phyloP scores from a whole-genome alignment of 768 basidiomycete species.

The Mycena latifolia region DNA sequence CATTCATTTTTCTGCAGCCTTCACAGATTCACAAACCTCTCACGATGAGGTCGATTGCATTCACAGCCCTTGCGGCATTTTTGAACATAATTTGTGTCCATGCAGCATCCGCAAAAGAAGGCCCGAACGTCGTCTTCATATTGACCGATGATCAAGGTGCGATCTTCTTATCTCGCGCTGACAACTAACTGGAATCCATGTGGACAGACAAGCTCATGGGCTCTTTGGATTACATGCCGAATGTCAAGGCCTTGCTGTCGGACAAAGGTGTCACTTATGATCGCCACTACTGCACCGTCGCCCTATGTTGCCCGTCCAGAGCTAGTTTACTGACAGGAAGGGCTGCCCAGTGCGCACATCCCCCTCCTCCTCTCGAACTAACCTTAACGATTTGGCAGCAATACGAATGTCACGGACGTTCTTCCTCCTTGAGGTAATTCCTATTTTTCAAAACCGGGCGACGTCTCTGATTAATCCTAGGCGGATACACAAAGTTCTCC shows the following conservation, averaged over 20 bases:
- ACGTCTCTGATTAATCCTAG: not conserved
- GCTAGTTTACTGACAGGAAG: constrained; percentile 4
- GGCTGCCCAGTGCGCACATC: constrained; percentile 2
- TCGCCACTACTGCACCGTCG: no score
- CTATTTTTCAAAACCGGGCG: not conserved
- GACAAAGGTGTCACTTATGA: not conserved
- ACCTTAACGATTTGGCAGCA: not conserved
- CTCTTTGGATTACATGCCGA: not conserved
- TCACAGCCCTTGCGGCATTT: not conserved
- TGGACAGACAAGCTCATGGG: not conserved
- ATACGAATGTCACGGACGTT: constrained; percentile 7
- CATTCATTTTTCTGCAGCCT: no score
- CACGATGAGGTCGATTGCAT: not conserved
- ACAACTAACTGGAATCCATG: not conserved
- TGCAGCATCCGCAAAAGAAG: no score
- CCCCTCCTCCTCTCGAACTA: not conserved
- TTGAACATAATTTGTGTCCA: not conserved
- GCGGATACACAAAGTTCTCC: constrained; percentile 3
- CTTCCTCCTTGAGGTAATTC: not conserved
- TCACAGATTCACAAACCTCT: not conserved
- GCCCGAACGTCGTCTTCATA: not conserved
- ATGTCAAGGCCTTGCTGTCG: not conserved
- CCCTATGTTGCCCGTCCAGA: not conserved
- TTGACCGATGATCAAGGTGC: not conserved
- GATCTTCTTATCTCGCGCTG: not conserved